Evolutionary conservation across 371 early-diverging fungal genomes (phyloP).

Genomic region (Mortierella sp.): DNA sequence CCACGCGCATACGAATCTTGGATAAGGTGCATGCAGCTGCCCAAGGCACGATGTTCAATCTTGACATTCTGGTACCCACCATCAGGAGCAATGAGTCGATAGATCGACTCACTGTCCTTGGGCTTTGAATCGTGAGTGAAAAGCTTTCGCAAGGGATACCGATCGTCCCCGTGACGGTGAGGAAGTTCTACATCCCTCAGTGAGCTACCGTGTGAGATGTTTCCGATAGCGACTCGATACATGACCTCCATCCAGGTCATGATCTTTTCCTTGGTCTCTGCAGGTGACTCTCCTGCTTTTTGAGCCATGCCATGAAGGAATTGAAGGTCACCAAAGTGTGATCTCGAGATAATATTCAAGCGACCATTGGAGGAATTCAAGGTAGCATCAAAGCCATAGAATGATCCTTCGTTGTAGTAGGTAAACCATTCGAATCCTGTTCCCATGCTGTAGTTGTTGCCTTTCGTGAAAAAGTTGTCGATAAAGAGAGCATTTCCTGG

Average conservation of each 20-base stretch:
- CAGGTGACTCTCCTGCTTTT: slow-evolving; percentile 2
- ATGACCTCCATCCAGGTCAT: slow-evolving; percentile 7
- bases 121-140: background rate
- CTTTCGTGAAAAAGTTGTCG: slow-evolving; percentile 4
- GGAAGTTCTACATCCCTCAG: background rate
- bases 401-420: background rate
- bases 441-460: no score
- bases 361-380: background rate
- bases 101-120: slow-evolving; percentile 5
- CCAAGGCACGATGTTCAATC: slow-evolving; percentile 7
- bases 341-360: background rate
- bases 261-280: slow-evolving; percentile 1
- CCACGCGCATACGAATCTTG: slow-evolving; percentile 11
- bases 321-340: slow-evolving; percentile 9
- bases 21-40: background rate
- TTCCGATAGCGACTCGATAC: slow-evolving; percentile 6
- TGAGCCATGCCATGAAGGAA: slow-evolving; percentile 10
- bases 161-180: background rate
- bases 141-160: slow-evolving; percentile 8
- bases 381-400: background rate
- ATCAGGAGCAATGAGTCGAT: slow-evolving; percentile 3
- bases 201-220: slow-evolving; percentile 1
- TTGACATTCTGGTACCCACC: background rate
- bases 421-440: background rate
- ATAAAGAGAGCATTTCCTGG: slow-evolving; percentile 4